phyloP scores from a whole-genome alignment of 1,284 basidiomycete species.

The Tylopilus sp. region DNA sequence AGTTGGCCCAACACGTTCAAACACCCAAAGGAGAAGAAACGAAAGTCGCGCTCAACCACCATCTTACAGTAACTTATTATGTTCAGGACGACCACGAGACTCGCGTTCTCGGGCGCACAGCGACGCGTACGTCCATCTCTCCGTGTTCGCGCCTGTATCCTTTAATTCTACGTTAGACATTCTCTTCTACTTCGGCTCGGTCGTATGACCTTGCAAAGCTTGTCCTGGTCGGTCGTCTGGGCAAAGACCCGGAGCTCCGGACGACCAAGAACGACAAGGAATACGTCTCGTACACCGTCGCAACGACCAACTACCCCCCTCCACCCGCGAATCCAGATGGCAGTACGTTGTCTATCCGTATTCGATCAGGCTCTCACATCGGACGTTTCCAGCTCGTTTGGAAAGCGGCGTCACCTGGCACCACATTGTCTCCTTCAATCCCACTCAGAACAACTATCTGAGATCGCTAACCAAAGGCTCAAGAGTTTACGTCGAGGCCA shows the following conservation, averaged over 20 bases:
- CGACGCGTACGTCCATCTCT: conserved; percentile 46
- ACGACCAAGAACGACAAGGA: conserved; percentile 71
- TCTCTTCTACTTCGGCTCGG: conserved; percentile 60
- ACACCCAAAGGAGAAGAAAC: conserved; percentile 6
- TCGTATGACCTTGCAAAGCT: conserved; percentile 69
- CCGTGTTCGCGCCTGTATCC: neutral
- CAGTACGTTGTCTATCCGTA: conserved; percentile 42
- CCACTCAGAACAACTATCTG: conserved; percentile 58
- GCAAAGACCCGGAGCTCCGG: conserved; percentile 66
- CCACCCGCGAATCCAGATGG: conserved; percentile 59
- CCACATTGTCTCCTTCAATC: conserved; percentile 66
- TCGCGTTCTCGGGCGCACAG: conserved; percentile 42
- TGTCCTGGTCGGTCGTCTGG: conserved; percentile 71
- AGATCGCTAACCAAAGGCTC: conserved; percentile 63
- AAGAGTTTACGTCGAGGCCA: conserved; percentile 74
- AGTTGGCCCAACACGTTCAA: conserved; percentile 27
- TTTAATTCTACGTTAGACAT: conserved; percentile 47
- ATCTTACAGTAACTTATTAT: conserved; percentile 32
- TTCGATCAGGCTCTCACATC: neutral
- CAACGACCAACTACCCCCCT: conserved; percentile 60
- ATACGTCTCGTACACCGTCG: conserved; percentile 74
- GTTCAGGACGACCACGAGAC: conserved; percentile 47
- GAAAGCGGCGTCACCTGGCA: conserved; percentile 69
- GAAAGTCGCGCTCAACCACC: neutral
- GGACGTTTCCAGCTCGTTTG: conserved; percentile 46